These are phyloP conservation scores for Penicillium silybi DNA, from an alignment of 495 filamentous ascomycete genomes.

Conservation along the genomic window DNA sequence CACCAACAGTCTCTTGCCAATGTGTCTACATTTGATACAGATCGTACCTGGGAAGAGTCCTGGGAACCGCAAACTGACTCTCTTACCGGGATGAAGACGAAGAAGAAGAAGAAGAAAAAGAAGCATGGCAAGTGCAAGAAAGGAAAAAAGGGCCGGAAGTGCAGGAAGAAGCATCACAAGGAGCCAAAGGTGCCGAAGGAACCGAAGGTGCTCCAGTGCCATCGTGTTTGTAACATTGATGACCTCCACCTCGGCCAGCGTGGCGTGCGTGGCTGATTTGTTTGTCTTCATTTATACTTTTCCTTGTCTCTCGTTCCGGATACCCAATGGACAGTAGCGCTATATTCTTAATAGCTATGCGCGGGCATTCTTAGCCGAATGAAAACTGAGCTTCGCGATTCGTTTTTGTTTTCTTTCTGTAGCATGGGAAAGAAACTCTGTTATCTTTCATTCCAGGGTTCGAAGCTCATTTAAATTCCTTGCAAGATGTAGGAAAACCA, in stretches of 20 bases:
- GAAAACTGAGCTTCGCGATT: neutral
- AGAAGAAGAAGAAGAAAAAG: slow-evolving; percentile 7
- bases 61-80: slow-evolving; percentile 7
- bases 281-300: slow-evolving; percentile 4
- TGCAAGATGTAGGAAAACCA: neutral
- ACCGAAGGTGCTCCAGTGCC: slow-evolving; percentile 1
- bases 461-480: neutral
- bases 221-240: slow-evolving; percentile 18
- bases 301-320: neutral
- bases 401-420: neutral
- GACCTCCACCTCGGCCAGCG: slow-evolving; percentile 7
- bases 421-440: neutral
- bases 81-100: slow-evolving; percentile 1
- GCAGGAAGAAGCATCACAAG: slow-evolving; percentile 11
- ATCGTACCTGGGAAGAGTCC: neutral
- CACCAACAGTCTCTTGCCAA: slow-evolving; percentile 4
- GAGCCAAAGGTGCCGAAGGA: neutral
- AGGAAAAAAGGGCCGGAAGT: slow-evolving; percentile 14
- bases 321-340: neutral
- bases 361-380: too few species aligned
- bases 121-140: slow-evolving; percentile 15
- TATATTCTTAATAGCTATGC: neutral
- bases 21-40: neutral
- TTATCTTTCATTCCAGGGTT: neutral
- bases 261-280: slow-evolving; percentile 2